Base-by-base conservation (phyloP, 2,329 filamentous ascomycete species). In the Leptographium lundbergii region DNA sequence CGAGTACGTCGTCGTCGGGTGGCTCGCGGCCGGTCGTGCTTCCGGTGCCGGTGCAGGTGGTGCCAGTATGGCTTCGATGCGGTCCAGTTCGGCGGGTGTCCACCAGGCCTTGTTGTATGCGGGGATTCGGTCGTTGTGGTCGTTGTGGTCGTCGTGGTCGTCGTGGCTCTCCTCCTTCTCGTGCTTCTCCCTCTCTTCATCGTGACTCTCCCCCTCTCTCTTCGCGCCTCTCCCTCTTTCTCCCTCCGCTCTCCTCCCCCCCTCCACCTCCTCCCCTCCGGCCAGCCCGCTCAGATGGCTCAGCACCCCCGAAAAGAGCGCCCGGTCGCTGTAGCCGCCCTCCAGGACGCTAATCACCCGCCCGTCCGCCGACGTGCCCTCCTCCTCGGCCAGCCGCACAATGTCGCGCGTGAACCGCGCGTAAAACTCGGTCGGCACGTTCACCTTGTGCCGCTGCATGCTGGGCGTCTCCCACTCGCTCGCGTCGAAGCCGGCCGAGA, bases 381-480 rank as follows among this genome's bases (percentile, higher is more conserved):
- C 85, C 69, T 96, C 91, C 48, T 88, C 81, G 0, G 95, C 88
- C 61, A 99, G 76, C 54, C 81, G 84, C 17, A 95, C 86, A 3
- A 96, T 82, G 67, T 99, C 94, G 52, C 85, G 81, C 0, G 92
- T 92, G 63, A 99, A 87, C 1, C 88, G 84, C 55, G 94, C 94
- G 69, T 97, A 99, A 69, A 99, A 99, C 57, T 92, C 89, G 0
- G 92, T 99, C 0, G 94, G 92, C 2, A 99, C 94, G 67, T 96
- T 96, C 67, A 96, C 91, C 60, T 88, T 87, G 71, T 99, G 94
- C 54, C 94, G 82, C 72, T 99, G 94, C 94, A 99, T 99, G 3
- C 89, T 90, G 4, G 81, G 77, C 22, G 88, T 85, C 70, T 99
- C 94, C 85, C 89, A 95, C 69, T 99, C 91, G 68, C 91, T 96